A percentile compares a stretch with the other conserved stretches of the same genome.
phyloP scores from a whole-genome alignment of 352 stramenopile species.

The Globisporangium barbulae region DNA sequence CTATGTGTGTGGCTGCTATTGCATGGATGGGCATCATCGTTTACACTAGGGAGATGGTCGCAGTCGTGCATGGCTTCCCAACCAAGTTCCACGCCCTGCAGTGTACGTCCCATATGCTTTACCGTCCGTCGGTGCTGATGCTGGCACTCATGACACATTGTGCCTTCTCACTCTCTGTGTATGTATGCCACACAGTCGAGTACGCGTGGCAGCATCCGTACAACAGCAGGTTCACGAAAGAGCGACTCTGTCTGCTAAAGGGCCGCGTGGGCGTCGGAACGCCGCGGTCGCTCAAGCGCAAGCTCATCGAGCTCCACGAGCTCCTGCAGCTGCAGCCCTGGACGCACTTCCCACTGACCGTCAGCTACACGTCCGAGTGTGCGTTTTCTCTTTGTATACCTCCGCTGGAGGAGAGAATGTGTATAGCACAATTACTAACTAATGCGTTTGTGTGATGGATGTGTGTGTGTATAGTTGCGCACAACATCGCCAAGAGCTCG shows the following conservation, averaged over 20 bases:
- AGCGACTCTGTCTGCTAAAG: conserved; percentile 28
- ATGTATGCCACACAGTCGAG: conserved; percentile 40
- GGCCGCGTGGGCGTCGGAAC: conserved; percentile 36
- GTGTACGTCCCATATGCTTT: conserved; percentile 35
- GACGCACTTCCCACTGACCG: conserved; percentile 35
- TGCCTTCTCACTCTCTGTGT: not conserved
- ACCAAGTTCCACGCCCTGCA: conserved; percentile 75
- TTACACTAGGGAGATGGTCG: conserved; percentile 63
- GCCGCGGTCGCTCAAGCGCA: conserved; percentile 63
- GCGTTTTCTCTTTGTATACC: conserved; percentile 2
- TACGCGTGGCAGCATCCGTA: conserved; percentile 77
- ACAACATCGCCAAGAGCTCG: conserved; percentile 32
- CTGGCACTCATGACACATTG: not conserved
- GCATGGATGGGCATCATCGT: not conserved
- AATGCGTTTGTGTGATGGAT: not conserved
- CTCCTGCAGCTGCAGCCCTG: conserved; percentile 61
- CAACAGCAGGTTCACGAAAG: conserved; percentile 48
- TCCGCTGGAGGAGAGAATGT: not conserved
- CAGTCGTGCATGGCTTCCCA: conserved; percentile 69
- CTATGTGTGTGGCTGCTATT: not conserved
- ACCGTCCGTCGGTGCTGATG: not conserved
- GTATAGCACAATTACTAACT: not conserved
- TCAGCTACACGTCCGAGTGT: conserved; percentile 52
- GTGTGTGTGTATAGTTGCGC: conserved; percentile 16
- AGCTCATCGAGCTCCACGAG: conserved; percentile 65